Conservation (phyloP, 1,284 basidiomycete species). For the Tilletiaria anomala region DNA sequence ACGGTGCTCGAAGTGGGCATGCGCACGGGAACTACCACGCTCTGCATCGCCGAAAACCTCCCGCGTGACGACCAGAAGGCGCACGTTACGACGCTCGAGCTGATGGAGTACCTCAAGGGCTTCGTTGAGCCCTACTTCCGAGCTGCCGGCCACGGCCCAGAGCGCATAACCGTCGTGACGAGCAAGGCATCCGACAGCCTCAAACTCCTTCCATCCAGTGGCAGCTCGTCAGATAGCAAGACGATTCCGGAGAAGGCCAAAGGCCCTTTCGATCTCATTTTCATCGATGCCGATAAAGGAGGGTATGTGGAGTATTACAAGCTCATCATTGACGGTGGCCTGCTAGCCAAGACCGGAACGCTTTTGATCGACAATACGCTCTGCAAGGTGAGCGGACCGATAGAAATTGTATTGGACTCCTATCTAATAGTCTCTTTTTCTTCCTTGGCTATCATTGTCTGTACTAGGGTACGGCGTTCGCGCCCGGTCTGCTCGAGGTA, state of each 20-base stretch:
- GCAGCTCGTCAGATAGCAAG: no score
- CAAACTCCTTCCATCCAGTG: no score
- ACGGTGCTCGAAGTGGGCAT: slow-evolving; percentile 27
- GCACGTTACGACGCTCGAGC: slow-evolving; percentile 32
- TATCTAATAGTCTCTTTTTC: neutral
- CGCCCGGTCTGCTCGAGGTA: slow-evolving; percentile 5
- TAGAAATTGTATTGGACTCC: no score
- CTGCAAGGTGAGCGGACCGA: no score
- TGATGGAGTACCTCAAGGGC: slow-evolving; percentile 31
- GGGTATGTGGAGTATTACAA: slow-evolving; percentile 29
- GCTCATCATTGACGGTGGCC: slow-evolving; percentile 17
- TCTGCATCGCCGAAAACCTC: slow-evolving; percentile 17
- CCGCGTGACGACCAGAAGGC: slow-evolving; percentile 12
- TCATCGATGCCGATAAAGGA: slow-evolving; percentile 40
- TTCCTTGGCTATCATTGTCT: slow-evolving; percentile 1
- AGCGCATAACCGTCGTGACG: slow-evolving; percentile 29
- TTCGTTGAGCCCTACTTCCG: slow-evolving; percentile 30
- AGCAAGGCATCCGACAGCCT: slow-evolving; percentile 29
- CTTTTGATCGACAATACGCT: slow-evolving; percentile 38
- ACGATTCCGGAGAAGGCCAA: slow-evolving; percentile 12
- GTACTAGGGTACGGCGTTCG: slow-evolving; percentile 12
- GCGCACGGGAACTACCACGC: slow-evolving; percentile 27
- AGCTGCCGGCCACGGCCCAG: slow-evolving; percentile 20
- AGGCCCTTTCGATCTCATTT: slow-evolving; percentile 36
- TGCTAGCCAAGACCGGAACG: slow-evolving; percentile 23